These are phyloP conservation scores for Myxozyma sirexii DNA, from an alignment of 805 yeast genomes.

Conservation along the genomic window DNA sequence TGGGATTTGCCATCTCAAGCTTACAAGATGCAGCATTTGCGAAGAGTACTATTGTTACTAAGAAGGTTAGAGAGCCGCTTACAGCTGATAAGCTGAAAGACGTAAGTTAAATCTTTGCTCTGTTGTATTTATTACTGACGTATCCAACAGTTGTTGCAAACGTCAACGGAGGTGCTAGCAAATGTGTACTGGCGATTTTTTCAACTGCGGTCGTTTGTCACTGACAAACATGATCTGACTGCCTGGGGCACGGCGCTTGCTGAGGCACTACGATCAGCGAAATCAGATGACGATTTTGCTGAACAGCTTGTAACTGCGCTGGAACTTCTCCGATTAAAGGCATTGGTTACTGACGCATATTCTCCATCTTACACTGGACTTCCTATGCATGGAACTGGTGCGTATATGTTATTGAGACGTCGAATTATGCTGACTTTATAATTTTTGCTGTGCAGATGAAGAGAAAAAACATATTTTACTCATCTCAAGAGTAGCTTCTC, in stretches of 20 bases:
- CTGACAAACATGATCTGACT: constrained; percentile 31
- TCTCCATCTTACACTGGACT: constrained; percentile 43
- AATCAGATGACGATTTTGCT: constrained; percentile 40
- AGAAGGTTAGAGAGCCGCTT: constrained; percentile 11
- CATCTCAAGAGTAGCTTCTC: constrained; percentile 53
- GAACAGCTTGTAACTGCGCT: constrained; percentile 37
- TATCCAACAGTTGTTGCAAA: constrained; percentile 7
- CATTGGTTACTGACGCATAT: constrained; percentile 40
- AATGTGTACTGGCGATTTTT: constrained; percentile 24
- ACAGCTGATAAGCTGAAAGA: constrained; percentile 5
- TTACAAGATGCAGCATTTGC: constrained; percentile 43
- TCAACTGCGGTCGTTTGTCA: constrained; percentile 32
- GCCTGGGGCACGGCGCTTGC: constrained; percentile 53
- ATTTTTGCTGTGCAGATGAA: constrained; percentile 5
- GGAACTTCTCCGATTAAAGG: constrained; percentile 36
- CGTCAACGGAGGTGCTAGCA: constrained; percentile 16
- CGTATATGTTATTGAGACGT: neutral
- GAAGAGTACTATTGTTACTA: constrained; percentile 34
- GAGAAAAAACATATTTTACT: constrained; percentile 47
- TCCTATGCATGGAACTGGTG: constrained; percentile 41
- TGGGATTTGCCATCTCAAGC: constrained; percentile 40
- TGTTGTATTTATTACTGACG: constrained; percentile 24
- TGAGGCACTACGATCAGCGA: constrained; percentile 50
- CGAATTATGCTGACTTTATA: neutral
- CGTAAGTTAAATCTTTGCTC: neutral